These are phyloP conservation scores for Pichia sp. DNA, from an alignment of 1,139 yeast genomes.

Conservation along the genomic window DNA sequence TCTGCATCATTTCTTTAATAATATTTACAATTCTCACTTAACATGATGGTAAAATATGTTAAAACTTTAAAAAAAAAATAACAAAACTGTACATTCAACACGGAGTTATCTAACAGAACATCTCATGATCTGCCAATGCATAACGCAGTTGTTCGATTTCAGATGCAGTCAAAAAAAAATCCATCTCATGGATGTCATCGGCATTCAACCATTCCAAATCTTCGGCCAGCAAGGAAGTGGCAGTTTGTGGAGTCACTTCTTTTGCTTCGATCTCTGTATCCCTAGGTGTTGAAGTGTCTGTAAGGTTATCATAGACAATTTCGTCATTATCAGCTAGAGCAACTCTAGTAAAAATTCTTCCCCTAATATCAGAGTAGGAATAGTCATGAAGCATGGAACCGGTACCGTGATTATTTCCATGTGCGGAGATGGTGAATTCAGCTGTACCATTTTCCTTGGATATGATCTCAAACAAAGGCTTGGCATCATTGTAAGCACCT, in stretches of 20 bases:
- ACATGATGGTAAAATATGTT: no score
- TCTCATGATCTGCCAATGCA: not conserved
- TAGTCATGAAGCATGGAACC: constrained; percentile 40
- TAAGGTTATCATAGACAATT: constrained; percentile 27
- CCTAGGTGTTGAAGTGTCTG: constrained; percentile 3
- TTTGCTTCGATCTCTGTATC: not conserved
- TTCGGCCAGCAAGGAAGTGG: no score
- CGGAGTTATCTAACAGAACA: no score
- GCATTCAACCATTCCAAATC: constrained; percentile 4
- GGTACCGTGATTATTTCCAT: constrained; percentile 47
- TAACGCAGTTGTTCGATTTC: constrained; percentile 2
- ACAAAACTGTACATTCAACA: no score
- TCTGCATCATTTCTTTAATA: no score
- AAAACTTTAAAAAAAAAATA: no score
- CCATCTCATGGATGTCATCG: constrained; percentile 7
- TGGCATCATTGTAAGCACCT: constrained; percentile 5
- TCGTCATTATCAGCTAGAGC: constrained; percentile 38
- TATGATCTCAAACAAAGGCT: constrained; percentile 22
- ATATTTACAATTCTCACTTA: no score
- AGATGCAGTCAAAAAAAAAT: constrained; percentile 1
- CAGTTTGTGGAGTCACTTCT: no score
- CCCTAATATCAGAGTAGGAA: constrained; percentile 23
- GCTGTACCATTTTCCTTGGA: constrained; percentile 43
- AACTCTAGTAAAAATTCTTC: constrained; percentile 30
- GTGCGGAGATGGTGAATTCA: constrained; percentile 34